Base-by-base conservation (phyloP, 2,329 filamentous ascomycete genomes). In the Juglanconis juglandina region DNA sequence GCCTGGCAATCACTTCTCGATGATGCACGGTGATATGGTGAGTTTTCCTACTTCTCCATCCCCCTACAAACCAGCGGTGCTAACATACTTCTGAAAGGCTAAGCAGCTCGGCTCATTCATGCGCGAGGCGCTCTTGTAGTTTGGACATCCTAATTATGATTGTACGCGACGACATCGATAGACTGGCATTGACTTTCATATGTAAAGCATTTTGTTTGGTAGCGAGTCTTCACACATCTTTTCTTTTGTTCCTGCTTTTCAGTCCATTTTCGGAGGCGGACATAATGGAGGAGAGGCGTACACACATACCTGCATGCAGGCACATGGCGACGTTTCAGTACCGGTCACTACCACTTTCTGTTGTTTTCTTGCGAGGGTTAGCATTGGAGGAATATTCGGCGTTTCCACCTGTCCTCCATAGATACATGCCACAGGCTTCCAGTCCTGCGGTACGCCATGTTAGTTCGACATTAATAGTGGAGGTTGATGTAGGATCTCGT, bases 1-100 rank as follows among this genome's bases (percentile, higher is more conserved):
- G 85, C 84, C 83, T 14, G 88, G 87, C 2, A 89, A 91, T 68
- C 88, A 91, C 74, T 91, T 91, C 75, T 85, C 81, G 24, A 91
- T 91, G 87, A 90, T 91, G 87, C 85, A 88, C 71, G 86, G 85
- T 63, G 70, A 78, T 3, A 56, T 74, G 59, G 75, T 77, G 65
- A 65, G 75, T 72, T 34, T 5, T 8, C 24, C 17, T 30, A n/a
- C 13, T 5, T 5, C 30, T 2, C 10, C 11, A 9, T 35, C 10
- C 30, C 14, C 13, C 11, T 35, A 11, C 3, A 41, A 32, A 6
- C 3, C n/a, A 39, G 9, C 8, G 9, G 14, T 46, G 11, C 58
- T 64, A 59, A 64, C 30, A 1, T 13, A 3, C 2, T 41, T 39
- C 9, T 30, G 9, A 3, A 56, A 75, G 73, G 75, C 74, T 44